These are phyloP conservation scores for Candida oleophila DNA, from an alignment of 805 yeast species.

Conservation along the genomic window DNA sequence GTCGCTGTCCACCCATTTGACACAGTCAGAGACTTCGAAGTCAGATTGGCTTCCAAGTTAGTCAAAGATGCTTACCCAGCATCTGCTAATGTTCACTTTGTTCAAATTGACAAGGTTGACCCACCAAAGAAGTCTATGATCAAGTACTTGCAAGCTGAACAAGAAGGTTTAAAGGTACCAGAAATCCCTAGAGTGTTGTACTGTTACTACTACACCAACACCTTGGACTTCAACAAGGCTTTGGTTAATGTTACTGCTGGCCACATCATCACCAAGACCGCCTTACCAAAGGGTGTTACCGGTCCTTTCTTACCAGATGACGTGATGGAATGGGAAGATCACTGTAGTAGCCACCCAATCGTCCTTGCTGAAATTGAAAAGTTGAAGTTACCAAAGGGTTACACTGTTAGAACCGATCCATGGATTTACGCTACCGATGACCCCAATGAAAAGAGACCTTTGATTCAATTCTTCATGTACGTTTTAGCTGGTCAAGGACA, in stretches of 20 bases:
- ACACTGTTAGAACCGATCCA: slow-evolving; percentile 63
- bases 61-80: slow-evolving; percentile 58
- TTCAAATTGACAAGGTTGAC: slow-evolving; percentile 66
- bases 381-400: slow-evolving; percentile 58
- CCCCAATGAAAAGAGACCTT: slow-evolving; percentile 55
- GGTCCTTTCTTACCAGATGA: slow-evolving; percentile 76
- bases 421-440: slow-evolving; percentile 88
- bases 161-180: slow-evolving; percentile 47
- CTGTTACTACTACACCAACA: slow-evolving; percentile 63
- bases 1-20: slow-evolving; percentile 53
- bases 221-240: slow-evolving; percentile 61
- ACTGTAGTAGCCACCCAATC: slow-evolving; percentile 51
- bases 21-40: slow-evolving; percentile 56
- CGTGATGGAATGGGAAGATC: slow-evolving; percentile 51
- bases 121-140: slow-evolving; percentile 78
- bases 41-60: slow-evolving; percentile 55
- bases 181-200: slow-evolving; percentile 67
- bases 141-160: slow-evolving; percentile 66
- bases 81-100: slow-evolving; percentile 56
- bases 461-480: slow-evolving; percentile 75
- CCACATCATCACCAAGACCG: slow-evolving; percentile 56
- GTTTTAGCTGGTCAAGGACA: slow-evolving; percentile 62
- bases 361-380: slow-evolving; percentile 66
- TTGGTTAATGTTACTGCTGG: slow-evolving; percentile 64
- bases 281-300: slow-evolving; percentile 58